A percentile compares a stretch with the other conserved stretches of the same genome.
Evolutionary conservation across 75 land plant genomes (phyloP).

Genomic region (Cunninghamia lanceolata): DNA sequence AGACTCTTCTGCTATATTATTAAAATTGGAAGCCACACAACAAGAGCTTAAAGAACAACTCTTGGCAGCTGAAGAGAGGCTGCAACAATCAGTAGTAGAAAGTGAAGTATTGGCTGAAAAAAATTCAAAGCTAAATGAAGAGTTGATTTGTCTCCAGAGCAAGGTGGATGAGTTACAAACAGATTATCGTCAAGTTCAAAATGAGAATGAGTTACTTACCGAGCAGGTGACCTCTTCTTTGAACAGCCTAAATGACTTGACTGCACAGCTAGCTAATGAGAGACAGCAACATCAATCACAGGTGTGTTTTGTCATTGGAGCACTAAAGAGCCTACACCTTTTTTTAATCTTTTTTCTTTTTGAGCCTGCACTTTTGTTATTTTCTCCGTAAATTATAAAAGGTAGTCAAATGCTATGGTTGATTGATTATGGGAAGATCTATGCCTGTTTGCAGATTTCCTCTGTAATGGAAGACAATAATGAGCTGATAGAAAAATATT

Average conservation of each 20-base stretch:
- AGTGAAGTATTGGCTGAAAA: constrained; percentile 31
- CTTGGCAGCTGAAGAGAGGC: not conserved
- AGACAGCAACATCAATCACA: constrained; percentile 39
- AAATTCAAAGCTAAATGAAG: constrained; percentile 39
- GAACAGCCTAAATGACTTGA: constrained; percentile 36
- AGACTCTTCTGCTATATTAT: constrained; percentile 27
- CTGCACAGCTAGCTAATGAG: constrained; percentile 27
- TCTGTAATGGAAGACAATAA: constrained; percentile 56
- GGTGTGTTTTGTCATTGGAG: constrained; percentile 24
- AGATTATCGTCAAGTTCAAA: constrained; percentile 10
- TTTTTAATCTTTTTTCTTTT: not conserved
- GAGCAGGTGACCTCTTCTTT: constrained; percentile 25
- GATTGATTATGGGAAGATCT: not conserved
- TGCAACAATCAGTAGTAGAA: constrained; percentile 23
- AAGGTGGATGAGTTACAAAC: constrained; percentile 37
- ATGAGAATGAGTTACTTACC: constrained; percentile 29
- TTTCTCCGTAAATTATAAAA: no score
- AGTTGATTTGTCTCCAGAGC: constrained; percentile 27
- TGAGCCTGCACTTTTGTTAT: no score
- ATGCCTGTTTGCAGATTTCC: constrained; percentile 35
- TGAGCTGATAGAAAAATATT: constrained; percentile 28
- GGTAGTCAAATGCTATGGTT: not conserved
- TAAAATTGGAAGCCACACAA: constrained; percentile 24
- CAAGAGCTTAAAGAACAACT: constrained; percentile 25
- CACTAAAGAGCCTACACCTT: not conserved